Evolutionary conservation across 148 eudicot species (phyloP).

Genomic region (Rhododendron griersonianum): DNA sequence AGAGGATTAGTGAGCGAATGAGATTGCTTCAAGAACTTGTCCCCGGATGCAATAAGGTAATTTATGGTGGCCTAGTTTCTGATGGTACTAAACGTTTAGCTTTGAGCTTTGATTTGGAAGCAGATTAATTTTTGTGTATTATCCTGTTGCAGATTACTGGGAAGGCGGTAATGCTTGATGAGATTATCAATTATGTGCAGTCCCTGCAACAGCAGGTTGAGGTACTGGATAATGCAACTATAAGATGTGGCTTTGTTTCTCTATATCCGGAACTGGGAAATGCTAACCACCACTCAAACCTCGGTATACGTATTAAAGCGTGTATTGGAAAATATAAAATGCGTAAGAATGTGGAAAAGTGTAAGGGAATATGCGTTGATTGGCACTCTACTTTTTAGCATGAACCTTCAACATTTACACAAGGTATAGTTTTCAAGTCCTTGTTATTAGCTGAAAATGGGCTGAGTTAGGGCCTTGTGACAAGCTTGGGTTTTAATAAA

Average conservation of each 20-base stretch:
- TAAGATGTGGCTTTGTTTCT: background rate
- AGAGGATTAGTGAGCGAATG: conserved; percentile 94
- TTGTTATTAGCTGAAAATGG: background rate
- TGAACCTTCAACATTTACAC: background rate
- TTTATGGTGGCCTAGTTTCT: background rate
- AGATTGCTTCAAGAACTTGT: conserved; percentile 96
- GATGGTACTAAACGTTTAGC: background rate
- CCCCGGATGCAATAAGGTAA: conserved; percentile 95
- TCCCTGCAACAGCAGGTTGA: conserved; percentile 97
- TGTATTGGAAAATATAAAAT: background rate
- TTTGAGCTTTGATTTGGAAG: background rate
- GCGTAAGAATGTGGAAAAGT: background rate
- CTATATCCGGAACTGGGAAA: background rate
- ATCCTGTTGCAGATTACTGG: conserved; percentile 63
- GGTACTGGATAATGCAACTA: conserved; percentile 36
- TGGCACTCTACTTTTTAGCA: background rate
- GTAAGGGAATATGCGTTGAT: background rate
- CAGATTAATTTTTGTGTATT: background rate
- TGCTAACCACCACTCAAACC: background rate
- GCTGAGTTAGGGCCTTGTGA: conserved; percentile 3
- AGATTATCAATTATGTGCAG: conserved; percentile 93
- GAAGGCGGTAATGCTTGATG: conserved; percentile 96
- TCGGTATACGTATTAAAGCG: background rate
- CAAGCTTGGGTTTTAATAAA: background rate
- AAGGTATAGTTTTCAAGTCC: background rate